Conservation (phyloP, 108 stramenopile genomes). For the Skeletonema grethae region DNA sequence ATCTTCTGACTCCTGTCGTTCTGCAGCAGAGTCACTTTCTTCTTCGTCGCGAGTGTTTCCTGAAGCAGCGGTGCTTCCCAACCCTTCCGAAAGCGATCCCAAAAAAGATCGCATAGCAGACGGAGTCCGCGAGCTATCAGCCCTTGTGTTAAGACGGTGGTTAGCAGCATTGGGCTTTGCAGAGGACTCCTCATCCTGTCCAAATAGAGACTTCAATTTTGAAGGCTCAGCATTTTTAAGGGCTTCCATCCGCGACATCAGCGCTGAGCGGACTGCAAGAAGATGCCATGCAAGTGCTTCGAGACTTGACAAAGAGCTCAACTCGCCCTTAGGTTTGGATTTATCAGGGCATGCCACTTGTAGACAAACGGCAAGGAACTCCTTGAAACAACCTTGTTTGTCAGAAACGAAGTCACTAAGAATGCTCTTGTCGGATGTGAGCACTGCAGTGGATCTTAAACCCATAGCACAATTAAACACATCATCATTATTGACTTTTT, state of each 20-base stretch:
- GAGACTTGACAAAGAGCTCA: constrained; percentile 28
- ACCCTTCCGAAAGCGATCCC: constrained; percentile 18
- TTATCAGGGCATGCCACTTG: constrained; percentile 14
- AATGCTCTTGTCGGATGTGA: constrained; percentile 23
- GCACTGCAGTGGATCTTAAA: constrained; percentile 33
- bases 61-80: background rate
- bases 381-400: constrained; percentile 12
- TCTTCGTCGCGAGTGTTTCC: constrained; percentile 45
- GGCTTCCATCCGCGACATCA: constrained; percentile 10
- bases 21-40: constrained; percentile 53
- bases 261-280: constrained; percentile 19
- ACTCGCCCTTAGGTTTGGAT: constrained; percentile 1
- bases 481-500: background rate
- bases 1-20: constrained; percentile 30
- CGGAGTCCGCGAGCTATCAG: constrained; percentile 16
- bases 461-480: constrained; percentile 37
- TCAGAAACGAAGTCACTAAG: constrained; percentile 13
- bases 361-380: constrained; percentile 23
- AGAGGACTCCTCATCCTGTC: constrained; percentile 14
- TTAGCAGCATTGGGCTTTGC: background rate
- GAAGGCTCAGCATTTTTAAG: constrained; percentile 13
- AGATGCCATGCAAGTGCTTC: constrained; percentile 46
- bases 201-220: constrained; percentile 18
- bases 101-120: constrained; percentile 26
- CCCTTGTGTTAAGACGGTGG: constrained; percentile 3